Conservation (phyloP, 106 monocot genomes). For the Amphibolis antarctica region DNA sequence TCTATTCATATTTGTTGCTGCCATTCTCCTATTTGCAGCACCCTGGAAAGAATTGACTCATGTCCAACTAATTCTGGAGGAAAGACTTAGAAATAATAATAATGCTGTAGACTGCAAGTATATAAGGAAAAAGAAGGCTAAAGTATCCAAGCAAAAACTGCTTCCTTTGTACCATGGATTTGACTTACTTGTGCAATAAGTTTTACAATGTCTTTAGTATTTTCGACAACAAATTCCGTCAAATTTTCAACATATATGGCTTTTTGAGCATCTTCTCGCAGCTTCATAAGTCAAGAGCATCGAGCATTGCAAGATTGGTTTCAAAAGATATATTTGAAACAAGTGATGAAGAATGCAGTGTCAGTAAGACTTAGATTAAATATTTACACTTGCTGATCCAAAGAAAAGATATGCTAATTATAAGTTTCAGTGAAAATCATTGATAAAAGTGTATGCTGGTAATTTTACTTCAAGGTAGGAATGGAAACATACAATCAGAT, state of each 20-base stretch:
- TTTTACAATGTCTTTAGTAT: slow-evolving; percentile 62
- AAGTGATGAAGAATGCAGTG: no score
- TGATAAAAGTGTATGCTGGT: no score
- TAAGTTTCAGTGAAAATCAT: no score
- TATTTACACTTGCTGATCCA: no score
- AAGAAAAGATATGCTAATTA: no score
- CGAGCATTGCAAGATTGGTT: not conserved
- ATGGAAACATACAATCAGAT: slow-evolving; percentile 49
- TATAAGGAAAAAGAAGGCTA: not conserved
- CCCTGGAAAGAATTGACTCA: slow-evolving; percentile 42
- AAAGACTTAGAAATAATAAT: no score
- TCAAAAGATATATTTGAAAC: no score
- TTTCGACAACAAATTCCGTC: slow-evolving; percentile 67
- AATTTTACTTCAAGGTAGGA: not conserved
- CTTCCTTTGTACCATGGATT: no score
- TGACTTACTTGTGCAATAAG: slow-evolving; percentile 60
- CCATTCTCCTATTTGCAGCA: slow-evolving; percentile 81
- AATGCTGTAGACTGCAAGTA: slow-evolving; percentile 47
- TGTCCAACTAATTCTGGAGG: not conserved
- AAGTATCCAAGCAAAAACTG: no score
- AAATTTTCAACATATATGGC: slow-evolving; percentile 93
- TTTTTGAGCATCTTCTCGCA: slow-evolving; percentile 64
- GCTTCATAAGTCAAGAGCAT: slow-evolving; percentile 17
- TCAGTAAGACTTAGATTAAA: no score
- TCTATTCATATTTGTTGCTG: slow-evolving; percentile 90